Percentiles rank a stretch among this genome's conserved stretches.
phyloP scores from a whole-genome alignment of 345 rosid genomes.

The Boechera stricta region DNA sequence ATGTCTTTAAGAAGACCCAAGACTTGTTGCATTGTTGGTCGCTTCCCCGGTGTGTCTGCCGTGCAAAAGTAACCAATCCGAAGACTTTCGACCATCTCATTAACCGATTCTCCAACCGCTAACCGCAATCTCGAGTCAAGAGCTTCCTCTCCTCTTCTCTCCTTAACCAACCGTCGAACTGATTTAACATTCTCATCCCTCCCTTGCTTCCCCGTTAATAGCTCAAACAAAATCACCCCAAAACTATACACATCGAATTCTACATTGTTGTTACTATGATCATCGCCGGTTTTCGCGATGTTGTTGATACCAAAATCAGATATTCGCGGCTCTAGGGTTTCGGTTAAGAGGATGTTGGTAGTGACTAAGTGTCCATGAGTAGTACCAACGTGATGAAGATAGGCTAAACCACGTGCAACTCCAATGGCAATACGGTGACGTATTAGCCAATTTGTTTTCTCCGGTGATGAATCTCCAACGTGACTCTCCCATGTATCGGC shows the following conservation, averaged over 20 bases:
- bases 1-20: constrained; percentile 86
- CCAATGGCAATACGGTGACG: constrained; percentile 90
- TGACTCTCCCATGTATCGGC: constrained; percentile 89
- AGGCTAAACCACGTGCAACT: constrained; percentile 90
- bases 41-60: constrained; percentile 73
- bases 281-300: constrained; percentile 20
- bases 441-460: constrained; percentile 69
- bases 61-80: constrained; percentile 84
- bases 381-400: constrained; percentile 87
- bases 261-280: constrained; percentile 9
- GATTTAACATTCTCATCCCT: constrained; percentile 57
- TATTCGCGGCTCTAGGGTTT: constrained; percentile 75
- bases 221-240: constrained; percentile 73
- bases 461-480: constrained; percentile 48
- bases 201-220: constrained; percentile 72
- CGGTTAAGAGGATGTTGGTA: constrained; percentile 76
- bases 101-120: constrained; percentile 55
- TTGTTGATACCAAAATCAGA: constrained; percentile 68
- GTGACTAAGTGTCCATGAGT: constrained; percentile 82
- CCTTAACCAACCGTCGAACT: constrained; percentile 71
- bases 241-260: constrained; percentile 72
- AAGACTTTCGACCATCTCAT: constrained; percentile 82
- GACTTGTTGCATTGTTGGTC: constrained; percentile 95
- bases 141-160: constrained; percentile 62
- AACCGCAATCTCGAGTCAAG: constrained; percentile 67